A percentile compares a stretch with the other conserved stretches of the same genome.
phyloP scores from a whole-genome alignment of 179 eudicot species.

The Beta corolliflora region DNA sequence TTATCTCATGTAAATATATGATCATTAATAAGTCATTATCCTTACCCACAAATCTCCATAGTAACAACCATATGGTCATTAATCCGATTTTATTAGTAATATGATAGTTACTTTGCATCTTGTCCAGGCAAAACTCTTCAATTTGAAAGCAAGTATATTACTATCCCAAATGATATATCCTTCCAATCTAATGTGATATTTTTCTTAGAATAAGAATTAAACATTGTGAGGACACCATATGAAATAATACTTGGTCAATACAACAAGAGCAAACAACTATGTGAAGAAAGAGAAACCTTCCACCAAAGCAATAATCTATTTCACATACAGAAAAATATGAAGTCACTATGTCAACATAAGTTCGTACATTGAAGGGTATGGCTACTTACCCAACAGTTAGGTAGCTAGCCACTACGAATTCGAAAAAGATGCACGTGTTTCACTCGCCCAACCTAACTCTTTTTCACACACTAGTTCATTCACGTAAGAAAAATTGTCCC shows the following conservation, averaged over 20 bases:
- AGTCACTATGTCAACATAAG: too few species aligned
- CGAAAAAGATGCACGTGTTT: too few species aligned
- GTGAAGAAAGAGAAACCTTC: not conserved
- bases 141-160: not conserved
- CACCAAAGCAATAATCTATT: not conserved
- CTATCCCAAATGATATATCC: not conserved
- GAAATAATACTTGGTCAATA: not conserved
- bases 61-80: not conserved
- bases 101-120: not conserved
- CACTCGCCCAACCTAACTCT: too few species aligned
- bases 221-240: not conserved
- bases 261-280: not conserved
- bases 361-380: too few species aligned
- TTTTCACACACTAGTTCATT: too few species aligned
- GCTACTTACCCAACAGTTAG: too few species aligned
- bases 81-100: too few species aligned
- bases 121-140: not conserved
- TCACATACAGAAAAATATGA: too few species aligned
- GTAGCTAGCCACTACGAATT: too few species aligned
- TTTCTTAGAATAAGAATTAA: too few species aligned
- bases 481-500: too few species aligned
- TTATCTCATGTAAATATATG: not conserved
- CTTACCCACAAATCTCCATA: not conserved
- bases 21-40: not conserved
- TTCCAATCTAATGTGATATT: not conserved